A percentile compares a stretch with the other conserved stretches of the same genome.
Evolutionary conservation across 352 stramenopile species (phyloP).

Genomic region (Pythium oligandrum): DNA sequence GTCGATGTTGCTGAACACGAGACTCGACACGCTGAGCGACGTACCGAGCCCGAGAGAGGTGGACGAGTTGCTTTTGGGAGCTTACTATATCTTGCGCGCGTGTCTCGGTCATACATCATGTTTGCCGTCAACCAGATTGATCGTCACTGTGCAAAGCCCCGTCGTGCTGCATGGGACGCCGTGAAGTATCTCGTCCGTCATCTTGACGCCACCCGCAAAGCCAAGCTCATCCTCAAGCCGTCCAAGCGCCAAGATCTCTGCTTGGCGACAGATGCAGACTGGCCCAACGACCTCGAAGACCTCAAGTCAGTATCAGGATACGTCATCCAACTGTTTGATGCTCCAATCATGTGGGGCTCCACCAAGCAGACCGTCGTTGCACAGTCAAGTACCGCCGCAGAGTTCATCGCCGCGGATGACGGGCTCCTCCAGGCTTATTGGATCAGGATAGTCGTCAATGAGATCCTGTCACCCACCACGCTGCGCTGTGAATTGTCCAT

Average conservation of each 20-base stretch:
- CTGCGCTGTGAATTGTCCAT: background rate
- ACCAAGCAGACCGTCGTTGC: slow-evolving; percentile 21
- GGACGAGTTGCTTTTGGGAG: background rate
- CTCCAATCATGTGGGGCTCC: slow-evolving; percentile 8
- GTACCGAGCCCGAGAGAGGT: background rate
- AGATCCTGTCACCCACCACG: background rate
- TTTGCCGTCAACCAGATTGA: slow-evolving; percentile 7
- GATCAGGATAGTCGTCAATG: slow-evolving; percentile 2
- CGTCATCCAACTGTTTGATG: slow-evolving; percentile 12
- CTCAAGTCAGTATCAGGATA: slow-evolving; percentile 16
- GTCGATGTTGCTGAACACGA: background rate
- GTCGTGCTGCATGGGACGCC: slow-evolving; percentile 6
- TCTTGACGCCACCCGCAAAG: background rate
- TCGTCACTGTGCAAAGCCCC: background rate
- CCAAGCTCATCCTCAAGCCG: background rate
- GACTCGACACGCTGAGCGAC: background rate
- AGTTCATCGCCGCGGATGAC: slow-evolving; percentile 12
- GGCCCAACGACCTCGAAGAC: slow-evolving; percentile 10
- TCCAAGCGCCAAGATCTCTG: background rate
- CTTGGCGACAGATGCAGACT: slow-evolving; percentile 16
- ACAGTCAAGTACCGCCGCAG: slow-evolving; percentile 13
- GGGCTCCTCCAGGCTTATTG: slow-evolving; percentile 3
- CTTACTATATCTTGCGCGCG: slow-evolving; percentile 6
- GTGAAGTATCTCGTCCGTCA: slow-evolving; percentile 11
- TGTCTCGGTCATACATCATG: slow-evolving; percentile 5